Conservation (phyloP, 768 basidiomycete genomes). For the Kwoniella heveanensis region DNA sequence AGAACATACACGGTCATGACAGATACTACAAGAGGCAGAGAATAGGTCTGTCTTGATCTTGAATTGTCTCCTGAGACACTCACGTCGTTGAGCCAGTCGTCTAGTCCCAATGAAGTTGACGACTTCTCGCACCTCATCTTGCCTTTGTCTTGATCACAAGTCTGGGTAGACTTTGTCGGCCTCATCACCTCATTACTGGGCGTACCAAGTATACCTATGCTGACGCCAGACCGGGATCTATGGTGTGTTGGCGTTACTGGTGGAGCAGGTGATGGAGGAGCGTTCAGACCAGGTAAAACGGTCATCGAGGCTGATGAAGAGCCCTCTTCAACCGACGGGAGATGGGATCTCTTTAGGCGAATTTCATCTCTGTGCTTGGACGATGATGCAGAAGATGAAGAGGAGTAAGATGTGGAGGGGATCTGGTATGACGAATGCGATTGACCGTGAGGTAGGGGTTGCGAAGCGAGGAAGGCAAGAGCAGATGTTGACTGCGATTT, state of each 20-base stretch:
- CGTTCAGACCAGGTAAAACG: slow-evolving; percentile 19
- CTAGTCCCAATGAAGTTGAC: background rate
- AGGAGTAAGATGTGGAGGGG: background rate
- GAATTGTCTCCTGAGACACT: background rate
- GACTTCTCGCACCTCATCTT: slow-evolving; percentile 6
- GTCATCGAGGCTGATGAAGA: slow-evolving; percentile 14
- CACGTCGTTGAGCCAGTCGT: slow-evolving; percentile 27
- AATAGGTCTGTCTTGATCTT: no score
- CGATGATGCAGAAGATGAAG: slow-evolving; percentile 11
- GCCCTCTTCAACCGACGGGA: slow-evolving; percentile 12
- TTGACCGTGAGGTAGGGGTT: no score
- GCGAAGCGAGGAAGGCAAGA: slow-evolving; percentile 27
- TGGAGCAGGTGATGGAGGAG: background rate
- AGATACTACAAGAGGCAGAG: no score
- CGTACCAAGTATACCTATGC: background rate
- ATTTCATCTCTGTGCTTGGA: background rate
- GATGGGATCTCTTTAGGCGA: slow-evolving; percentile 8
- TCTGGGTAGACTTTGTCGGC: background rate
- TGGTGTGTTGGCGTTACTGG: no score
- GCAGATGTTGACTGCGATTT: slow-evolving; percentile 48
- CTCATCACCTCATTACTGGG: slow-evolving; percentile 3
- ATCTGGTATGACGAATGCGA: background rate
- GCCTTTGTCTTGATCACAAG: background rate
- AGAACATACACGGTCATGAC: background rate
- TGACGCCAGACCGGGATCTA: background rate